Conservation (phyloP, 305 asterid genomes). For the Lippia alba region DNA sequence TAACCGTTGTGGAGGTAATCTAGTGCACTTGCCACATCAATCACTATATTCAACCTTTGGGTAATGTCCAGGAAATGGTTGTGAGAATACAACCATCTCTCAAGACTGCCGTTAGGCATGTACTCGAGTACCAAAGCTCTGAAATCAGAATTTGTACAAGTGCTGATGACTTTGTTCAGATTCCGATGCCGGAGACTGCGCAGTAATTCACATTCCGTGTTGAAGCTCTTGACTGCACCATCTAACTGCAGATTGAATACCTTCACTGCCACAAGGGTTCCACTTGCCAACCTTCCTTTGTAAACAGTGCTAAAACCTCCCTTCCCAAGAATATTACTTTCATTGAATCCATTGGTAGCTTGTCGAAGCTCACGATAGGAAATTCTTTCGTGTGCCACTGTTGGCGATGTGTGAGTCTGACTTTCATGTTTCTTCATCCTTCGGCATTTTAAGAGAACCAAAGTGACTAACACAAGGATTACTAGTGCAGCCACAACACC, state of each 20-base stretch:
- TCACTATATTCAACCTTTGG: slow-evolving; percentile 26
- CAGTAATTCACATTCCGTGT: slow-evolving; percentile 25
- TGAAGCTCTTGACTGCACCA: slow-evolving; percentile 34
- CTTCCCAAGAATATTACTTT: slow-evolving; percentile 26
- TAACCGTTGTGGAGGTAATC: slow-evolving; percentile 33
- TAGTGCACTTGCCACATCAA: slow-evolving; percentile 29
- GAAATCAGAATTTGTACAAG: slow-evolving; percentile 20
- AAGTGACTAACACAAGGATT: neutral
- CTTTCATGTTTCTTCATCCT: slow-evolving; percentile 7
- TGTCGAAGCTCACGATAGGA: slow-evolving; percentile 28
- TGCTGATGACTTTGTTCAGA: slow-evolving; percentile 25
- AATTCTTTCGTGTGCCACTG: slow-evolving; percentile 16
- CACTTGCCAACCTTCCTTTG: slow-evolving; percentile 31
- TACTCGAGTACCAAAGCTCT: slow-evolving; percentile 27
- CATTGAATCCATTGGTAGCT: slow-evolving; percentile 34
- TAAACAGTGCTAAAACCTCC: slow-evolving; percentile 30
- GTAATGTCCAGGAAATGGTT: slow-evolving; percentile 19
- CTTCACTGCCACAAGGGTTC: slow-evolving; percentile 32
- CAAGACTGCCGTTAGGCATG: slow-evolving; percentile 31
- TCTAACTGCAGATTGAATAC: slow-evolving; percentile 32
- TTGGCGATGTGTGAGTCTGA: neutral
- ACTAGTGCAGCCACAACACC: slow-evolving; percentile 14
- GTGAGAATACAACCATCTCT: slow-evolving; percentile 30
- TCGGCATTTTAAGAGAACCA: slow-evolving; percentile 6
- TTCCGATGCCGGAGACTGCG: slow-evolving; percentile 24